Percentiles rank a stretch among this genome's conserved stretches.
Evolutionary conservation across 306 rosid genomes (phyloP).

Genomic region (Pterocarpus santalinus): DNA sequence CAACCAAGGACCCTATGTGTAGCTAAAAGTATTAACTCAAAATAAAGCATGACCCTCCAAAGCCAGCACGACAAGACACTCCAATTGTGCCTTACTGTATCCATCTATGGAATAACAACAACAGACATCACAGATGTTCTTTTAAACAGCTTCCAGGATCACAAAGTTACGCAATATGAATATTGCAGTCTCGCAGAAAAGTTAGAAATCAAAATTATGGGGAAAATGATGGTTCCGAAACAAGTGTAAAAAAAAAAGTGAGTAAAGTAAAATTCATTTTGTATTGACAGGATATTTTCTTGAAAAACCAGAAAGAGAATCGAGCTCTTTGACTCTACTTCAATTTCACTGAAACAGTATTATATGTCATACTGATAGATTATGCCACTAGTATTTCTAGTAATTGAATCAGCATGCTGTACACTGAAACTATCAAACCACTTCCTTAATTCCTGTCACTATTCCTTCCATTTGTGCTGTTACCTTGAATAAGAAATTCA

Average conservation of each 20-base stretch:
- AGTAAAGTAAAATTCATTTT: neutral
- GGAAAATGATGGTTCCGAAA: neutral
- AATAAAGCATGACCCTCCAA: constrained; percentile 76
- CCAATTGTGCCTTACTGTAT: constrained; percentile 77
- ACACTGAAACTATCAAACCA: too few species aligned
- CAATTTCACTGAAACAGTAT: neutral
- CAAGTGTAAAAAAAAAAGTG: neutral
- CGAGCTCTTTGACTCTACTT: neutral
- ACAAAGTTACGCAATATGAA: constrained; percentile 10
- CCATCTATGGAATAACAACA: constrained; percentile 56
- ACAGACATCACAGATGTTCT: neutral
- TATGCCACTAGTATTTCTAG: neutral
- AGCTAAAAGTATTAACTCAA: constrained; percentile 51
- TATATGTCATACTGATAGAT: neutral
- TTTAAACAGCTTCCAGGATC: constrained; percentile 20
- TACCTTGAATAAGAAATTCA: neutral
- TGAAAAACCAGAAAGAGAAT: neutral
- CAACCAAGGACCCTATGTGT: neutral
- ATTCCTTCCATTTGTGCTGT: neutral
- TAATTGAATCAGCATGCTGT: neutral
- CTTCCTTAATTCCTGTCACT: neutral
- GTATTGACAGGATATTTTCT: neutral
- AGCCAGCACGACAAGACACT: constrained; percentile 76
- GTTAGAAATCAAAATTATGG: neutral
- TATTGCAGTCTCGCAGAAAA: neutral